phyloP scores from a whole-genome alignment of 257 asterid genomes.

The Plectranthus barbatus region DNA sequence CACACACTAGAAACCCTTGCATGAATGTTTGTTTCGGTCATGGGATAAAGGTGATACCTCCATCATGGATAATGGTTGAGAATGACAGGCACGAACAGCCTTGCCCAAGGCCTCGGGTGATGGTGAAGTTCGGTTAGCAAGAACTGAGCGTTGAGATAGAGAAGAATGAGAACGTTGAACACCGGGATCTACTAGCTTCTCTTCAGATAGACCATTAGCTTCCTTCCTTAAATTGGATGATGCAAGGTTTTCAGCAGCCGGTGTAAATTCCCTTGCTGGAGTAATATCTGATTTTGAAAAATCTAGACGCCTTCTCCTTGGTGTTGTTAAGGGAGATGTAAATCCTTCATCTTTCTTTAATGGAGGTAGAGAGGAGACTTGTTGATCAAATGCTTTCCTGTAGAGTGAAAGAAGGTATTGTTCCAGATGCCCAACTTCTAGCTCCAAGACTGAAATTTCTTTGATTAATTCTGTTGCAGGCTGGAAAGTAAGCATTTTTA shows the following conservation, averaged over 20 bases:
- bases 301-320: conserved; percentile 69
- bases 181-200: conserved; percentile 37
- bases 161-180: conserved; percentile 85
- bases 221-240: conserved; percentile 29
- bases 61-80: conserved; percentile 90
- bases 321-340: conserved; percentile 54
- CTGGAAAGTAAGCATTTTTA: conserved; percentile 34
- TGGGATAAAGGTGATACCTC: conserved; percentile 48
- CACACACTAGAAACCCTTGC: too few species aligned
- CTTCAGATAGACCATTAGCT: conserved; percentile 35
- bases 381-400: conserved; percentile 89
- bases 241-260: conserved; percentile 25
- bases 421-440: conserved; percentile 92
- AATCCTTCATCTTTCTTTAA: conserved; percentile 27
- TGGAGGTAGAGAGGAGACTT: conserved; percentile 49
- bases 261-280: conserved; percentile 21
- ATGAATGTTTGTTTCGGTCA: not conserved
- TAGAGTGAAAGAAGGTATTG: conserved; percentile 88
- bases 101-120: conserved; percentile 51
- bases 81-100: conserved; percentile 79
- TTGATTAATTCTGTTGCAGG: conserved; percentile 84
- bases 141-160: conserved; percentile 50
- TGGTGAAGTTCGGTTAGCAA: conserved; percentile 46
- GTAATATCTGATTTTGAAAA: conserved; percentile 47
- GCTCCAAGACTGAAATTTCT: conserved; percentile 83